Evolutionary conservation across 371 early-diverging fungal genomes (phyloP).

Genomic region (Nematocida displodere): DNA sequence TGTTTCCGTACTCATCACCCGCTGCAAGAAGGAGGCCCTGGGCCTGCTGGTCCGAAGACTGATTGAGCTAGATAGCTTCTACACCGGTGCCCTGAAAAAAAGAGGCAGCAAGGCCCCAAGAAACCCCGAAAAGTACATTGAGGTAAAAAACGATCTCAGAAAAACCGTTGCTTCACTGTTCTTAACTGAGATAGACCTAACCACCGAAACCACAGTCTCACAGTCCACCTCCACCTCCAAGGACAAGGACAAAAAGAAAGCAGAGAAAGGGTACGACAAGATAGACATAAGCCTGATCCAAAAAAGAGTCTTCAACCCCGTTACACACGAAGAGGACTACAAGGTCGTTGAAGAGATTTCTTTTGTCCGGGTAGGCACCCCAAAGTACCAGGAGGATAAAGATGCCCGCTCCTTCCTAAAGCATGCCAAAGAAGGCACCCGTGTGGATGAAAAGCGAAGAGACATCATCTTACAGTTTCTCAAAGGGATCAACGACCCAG

Average conservation of each 20-base stretch:
- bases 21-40: constrained; percentile 32
- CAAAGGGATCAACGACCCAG: constrained; percentile 10
- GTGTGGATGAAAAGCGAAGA: constrained; percentile 24
- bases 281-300: constrained; percentile 8
- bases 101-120: not conserved
- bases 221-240: not conserved
- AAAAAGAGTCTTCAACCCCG: constrained; percentile 17
- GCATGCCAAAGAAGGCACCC: constrained; percentile 19
- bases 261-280: constrained; percentile 12
- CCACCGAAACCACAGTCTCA: not conserved
- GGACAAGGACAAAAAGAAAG: not conserved
- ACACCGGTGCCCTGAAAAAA: constrained; percentile 31
- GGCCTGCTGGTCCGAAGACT: constrained; percentile 6
- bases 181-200: constrained; percentile 44
- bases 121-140: constrained; percentile 11
- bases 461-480: constrained; percentile 34
- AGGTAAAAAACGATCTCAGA: constrained; percentile 16
- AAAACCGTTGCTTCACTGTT: constrained; percentile 46
- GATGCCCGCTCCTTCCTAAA: constrained; percentile 9
- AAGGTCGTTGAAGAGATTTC: constrained; percentile 22
- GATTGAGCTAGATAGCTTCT: constrained; percentile 47
- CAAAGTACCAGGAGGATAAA: not conserved
- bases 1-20: not conserved
- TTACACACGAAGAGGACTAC: constrained; percentile 36
- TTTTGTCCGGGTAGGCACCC: constrained; percentile 12